Evolutionary conservation across 2,329 filamentous ascomycete species (phyloP), one percentile per base, ranked within the genome.

Genomic region (Diaporthe citrichinensis): DNA sequence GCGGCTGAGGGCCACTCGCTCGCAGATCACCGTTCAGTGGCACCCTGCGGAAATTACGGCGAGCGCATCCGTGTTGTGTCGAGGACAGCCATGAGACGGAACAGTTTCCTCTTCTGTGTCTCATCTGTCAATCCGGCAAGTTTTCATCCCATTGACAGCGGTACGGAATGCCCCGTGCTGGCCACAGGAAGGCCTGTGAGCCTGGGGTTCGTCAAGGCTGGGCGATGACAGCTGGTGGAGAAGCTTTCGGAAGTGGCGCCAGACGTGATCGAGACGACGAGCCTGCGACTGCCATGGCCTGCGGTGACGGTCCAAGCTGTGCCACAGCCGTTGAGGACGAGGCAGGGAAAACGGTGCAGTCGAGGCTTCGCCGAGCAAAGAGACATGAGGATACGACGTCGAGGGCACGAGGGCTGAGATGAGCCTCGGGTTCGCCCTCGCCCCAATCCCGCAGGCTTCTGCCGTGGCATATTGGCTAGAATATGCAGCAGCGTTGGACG

Each of bases 1-100:
- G 71, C 6, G 39, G 57, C 57, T 55, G 34, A 55, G 34, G 65
- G 46, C 65, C 46, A 68, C 49, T 55, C 34, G 65, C 65, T 69
- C 65, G 71, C 46, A 73, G 71, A 62, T 67, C 71, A 57, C 36
- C 20, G 61, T 73, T 53, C 72, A 67, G 74, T 76, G 74, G 74
- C 49, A 74, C 74, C 65, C 72, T 58, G 39, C 72, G 74, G 74
- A 76, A 61, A 76, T 76, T 76, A 68, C 71, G 51, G 31, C 71
- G 71, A 73, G 36, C 49, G 34, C 61, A 73, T 73, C 55, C 71
- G 59, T 73, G 28, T 73, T 28, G 36, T 55, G 46, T 44, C 14
- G 49, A 55, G 28, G 55, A 73, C 49, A 39, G 36, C 15, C 8
- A 55, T 41, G 71, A 73, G 71, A 62, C 71, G 71, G 51, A 44